Conservation (phyloP, 345 rosid species). For the Syzygium jambos region DNA sequence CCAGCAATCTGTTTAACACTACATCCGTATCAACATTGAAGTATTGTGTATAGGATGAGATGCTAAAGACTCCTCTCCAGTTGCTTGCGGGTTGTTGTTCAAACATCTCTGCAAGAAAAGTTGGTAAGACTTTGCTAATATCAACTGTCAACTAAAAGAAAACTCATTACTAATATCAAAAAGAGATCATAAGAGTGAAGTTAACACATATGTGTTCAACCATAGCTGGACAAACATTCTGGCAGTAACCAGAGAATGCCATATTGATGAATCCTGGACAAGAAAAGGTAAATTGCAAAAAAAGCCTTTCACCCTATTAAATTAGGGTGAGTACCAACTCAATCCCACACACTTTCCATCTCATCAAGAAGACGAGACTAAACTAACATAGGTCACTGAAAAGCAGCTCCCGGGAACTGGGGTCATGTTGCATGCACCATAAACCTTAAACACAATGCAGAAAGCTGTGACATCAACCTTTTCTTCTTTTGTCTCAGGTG, state of each 20-base stretch:
- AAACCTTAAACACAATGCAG: not conserved
- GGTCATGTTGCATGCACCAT: not conserved
- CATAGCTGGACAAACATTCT: not conserved
- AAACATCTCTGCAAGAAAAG: slow-evolving; percentile 47
- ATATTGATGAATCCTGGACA: not conserved
- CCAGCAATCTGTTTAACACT: slow-evolving; percentile 71
- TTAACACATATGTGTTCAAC: not conserved
- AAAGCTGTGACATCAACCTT: not conserved
- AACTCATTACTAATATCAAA: not conserved
- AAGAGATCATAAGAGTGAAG: not conserved
- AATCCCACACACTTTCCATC: not conserved
- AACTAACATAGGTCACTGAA: not conserved
- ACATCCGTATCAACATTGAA: slow-evolving; percentile 86
- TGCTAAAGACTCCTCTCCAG: slow-evolving; percentile 79
- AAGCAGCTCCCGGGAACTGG: not conserved
- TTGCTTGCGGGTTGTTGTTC: slow-evolving; percentile 70
- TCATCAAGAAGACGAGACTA: not conserved
- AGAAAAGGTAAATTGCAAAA: not conserved
- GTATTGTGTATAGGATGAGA: slow-evolving; percentile 75
- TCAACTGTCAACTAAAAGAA: not conserved
- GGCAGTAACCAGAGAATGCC: not conserved
- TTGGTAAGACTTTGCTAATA: not conserved
- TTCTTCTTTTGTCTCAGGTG: not conserved
- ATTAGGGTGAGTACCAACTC: not conserved
- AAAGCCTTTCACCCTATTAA: not conserved